These are phyloP conservation scores for Moricandia moricandioides DNA, from an alignment of 345 rosid genomes.

Conservation along the genomic window DNA sequence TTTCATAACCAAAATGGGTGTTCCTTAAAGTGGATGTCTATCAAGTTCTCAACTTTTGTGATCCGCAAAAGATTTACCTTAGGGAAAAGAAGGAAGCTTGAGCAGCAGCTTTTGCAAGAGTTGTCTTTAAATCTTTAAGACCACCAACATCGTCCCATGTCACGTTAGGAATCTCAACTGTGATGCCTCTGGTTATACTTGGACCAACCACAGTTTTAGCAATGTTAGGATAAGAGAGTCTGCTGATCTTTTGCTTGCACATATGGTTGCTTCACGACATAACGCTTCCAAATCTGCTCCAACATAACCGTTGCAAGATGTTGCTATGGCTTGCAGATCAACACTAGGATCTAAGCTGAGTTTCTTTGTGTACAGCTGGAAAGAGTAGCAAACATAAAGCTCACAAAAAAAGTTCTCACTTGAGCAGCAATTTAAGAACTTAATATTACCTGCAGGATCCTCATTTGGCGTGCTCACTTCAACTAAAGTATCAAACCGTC, in stretches of 20 bases:
- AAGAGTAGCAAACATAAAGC: slow-evolving; percentile 7
- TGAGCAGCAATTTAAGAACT: background rate
- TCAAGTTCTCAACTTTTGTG: background rate
- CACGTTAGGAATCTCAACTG: slow-evolving; percentile 83
- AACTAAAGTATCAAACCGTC: too few species aligned
- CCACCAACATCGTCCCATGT: slow-evolving; percentile 95
- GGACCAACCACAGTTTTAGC: slow-evolving; percentile 79
- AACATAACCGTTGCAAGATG: slow-evolving; percentile 83
- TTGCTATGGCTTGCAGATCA: slow-evolving; percentile 65
- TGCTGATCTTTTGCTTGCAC: slow-evolving; percentile 53
- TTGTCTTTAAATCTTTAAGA: slow-evolving; percentile 67
- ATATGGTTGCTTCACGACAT: slow-evolving; percentile 69
- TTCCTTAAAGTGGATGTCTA: background rate
- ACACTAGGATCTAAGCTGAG: slow-evolving; percentile 51
- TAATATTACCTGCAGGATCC: slow-evolving; percentile 56
- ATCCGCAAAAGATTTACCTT: slow-evolving; percentile 40
- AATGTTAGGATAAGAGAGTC: slow-evolving; percentile 44
- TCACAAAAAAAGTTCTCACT: background rate
- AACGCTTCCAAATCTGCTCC: slow-evolving; percentile 97
- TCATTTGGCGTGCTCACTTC: too few species aligned
- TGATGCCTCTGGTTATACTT: slow-evolving; percentile 88
- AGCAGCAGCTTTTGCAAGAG: slow-evolving; percentile 94
- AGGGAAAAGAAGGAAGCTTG: slow-evolving; percentile 89
- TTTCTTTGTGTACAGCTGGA: slow-evolving; percentile 82
- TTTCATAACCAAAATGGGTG: background rate